Evolutionary conservation across 306 rosid species (phyloP).

Genomic region (Myrica gale): DNA sequence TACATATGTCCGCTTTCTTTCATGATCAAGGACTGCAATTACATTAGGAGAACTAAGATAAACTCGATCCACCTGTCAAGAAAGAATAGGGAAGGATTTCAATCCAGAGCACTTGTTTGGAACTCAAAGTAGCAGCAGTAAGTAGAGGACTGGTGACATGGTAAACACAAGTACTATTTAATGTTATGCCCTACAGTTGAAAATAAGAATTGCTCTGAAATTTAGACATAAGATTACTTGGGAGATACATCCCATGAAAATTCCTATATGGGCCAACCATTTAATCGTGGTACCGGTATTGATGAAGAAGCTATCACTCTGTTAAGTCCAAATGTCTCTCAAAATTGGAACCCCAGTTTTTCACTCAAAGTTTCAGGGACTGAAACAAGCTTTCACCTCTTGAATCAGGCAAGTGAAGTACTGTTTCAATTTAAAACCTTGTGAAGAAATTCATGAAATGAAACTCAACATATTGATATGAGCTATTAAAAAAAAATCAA

Average conservation of each 20-base stretch:
- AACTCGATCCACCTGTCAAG: slow-evolving; percentile 78
- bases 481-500: not conserved
- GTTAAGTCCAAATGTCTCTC: not conserved
- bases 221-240: not conserved
- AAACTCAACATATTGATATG: not conserved
- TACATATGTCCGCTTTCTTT: slow-evolving; percentile 72
- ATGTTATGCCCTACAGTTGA: no score
- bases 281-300: no score
- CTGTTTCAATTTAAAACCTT: not conserved
- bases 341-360: not conserved
- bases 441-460: not conserved
- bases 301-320: not conserved
- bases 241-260: not conserved
- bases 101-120: slow-evolving; percentile 9
- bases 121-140: not conserved
- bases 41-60: slow-evolving; percentile 73
- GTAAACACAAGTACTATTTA: not conserved
- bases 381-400: not conserved
- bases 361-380: not conserved
- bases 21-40: slow-evolving; percentile 86
- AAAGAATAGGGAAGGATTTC: slow-evolving; percentile 11
- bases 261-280: not conserved
- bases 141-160: not conserved
- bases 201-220: not conserved
- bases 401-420: not conserved